A percentile compares a stretch with the other conserved stretches of the same genome.
These are phyloP conservation scores for Phialocephala subalpina DNA, from an alignment of 2,329 filamentous ascomycete genomes.

Conservation along the genomic window DNA sequence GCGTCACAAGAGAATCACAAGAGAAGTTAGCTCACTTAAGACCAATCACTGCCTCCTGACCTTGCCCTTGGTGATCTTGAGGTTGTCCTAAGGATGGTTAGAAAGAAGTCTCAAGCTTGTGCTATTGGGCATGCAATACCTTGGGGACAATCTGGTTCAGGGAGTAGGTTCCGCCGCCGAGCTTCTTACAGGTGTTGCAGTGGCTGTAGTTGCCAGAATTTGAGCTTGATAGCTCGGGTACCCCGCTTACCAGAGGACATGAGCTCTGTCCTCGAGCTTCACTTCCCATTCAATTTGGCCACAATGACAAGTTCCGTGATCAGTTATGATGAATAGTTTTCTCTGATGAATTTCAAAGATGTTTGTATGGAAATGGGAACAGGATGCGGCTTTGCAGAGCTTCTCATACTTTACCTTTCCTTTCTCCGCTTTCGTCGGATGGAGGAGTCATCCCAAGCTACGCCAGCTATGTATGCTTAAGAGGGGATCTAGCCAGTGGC, in stretches of 20 bases:
- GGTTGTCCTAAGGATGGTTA: constrained; percentile 42
- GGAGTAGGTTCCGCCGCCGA: constrained; percentile 69
- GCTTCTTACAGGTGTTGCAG: constrained; percentile 70
- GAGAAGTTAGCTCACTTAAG: background rate
- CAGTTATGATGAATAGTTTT: constrained; percentile 24
- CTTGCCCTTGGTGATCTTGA: constrained; percentile 60
- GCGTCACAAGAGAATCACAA: background rate
- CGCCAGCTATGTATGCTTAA: constrained; percentile 11
- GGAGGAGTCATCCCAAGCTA: constrained; percentile 13
- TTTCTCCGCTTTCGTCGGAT: background rate
- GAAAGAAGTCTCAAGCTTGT: background rate
- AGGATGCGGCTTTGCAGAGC: background rate
- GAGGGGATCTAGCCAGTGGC: constrained; percentile 14
- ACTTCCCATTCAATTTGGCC: constrained; percentile 60
- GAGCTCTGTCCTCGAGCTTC: constrained; percentile 54
- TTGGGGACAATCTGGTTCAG: constrained; percentile 53
- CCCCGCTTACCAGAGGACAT: constrained; percentile 46
- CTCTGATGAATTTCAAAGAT: constrained; percentile 4
- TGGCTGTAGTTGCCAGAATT: constrained; percentile 47
- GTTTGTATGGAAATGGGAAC: background rate
- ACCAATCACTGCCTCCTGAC: constrained; percentile 46
- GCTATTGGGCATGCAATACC: background rate
- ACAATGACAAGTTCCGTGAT: constrained; percentile 60
- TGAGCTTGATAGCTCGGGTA: background rate
- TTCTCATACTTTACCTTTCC: constrained; percentile 8